These are phyloP conservation scores for Saturnispora halmiae DNA, from an alignment of 805 yeast species.

Conservation along the genomic window DNA sequence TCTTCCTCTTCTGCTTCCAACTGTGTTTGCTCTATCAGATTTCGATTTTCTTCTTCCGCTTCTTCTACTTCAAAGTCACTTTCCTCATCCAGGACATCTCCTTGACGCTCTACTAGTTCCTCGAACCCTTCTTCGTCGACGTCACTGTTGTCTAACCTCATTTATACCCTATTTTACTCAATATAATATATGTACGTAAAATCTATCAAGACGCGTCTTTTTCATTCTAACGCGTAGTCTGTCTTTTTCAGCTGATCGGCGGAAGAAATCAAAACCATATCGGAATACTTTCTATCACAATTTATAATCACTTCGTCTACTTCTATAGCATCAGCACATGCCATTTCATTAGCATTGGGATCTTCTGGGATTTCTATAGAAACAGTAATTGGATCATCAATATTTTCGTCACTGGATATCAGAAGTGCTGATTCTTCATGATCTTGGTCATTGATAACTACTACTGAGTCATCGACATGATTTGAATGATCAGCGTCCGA, in stretches of 20 bases:
- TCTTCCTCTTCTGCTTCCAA: slow-evolving; percentile 5
- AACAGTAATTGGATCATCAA: slow-evolving; percentile 2
- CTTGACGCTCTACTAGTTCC: slow-evolving; percentile 15
- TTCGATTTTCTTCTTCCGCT: not conserved
- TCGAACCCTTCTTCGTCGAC: slow-evolving; percentile 17
- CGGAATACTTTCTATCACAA: slow-evolving; percentile 4
- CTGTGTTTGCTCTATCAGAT: slow-evolving; percentile 1
- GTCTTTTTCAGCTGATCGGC: not conserved
- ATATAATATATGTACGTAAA: not conserved
- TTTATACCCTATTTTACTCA: not conserved
- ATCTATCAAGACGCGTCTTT: not conserved
- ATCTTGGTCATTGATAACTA: not conserved
- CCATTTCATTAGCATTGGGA: slow-evolving; percentile 8
- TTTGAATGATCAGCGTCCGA: slow-evolving; percentile 18
- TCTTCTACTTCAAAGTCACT: slow-evolving; percentile 7
- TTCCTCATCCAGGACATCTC: slow-evolving; percentile 4
- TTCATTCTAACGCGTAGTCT: slow-evolving; percentile 4
- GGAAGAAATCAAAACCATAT: slow-evolving; percentile 1
- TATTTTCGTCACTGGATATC: not conserved
- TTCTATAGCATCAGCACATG: slow-evolving; percentile 6
- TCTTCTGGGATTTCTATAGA: not conserved
- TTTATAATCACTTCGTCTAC: not conserved
- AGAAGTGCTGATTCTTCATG: not conserved
- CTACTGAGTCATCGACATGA: slow-evolving; percentile 15
- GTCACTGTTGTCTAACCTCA: not conserved